Evolutionary conservation across 2,329 filamentous ascomycete genomes (phyloP).

Genomic region (Fusarium sp.): DNA sequence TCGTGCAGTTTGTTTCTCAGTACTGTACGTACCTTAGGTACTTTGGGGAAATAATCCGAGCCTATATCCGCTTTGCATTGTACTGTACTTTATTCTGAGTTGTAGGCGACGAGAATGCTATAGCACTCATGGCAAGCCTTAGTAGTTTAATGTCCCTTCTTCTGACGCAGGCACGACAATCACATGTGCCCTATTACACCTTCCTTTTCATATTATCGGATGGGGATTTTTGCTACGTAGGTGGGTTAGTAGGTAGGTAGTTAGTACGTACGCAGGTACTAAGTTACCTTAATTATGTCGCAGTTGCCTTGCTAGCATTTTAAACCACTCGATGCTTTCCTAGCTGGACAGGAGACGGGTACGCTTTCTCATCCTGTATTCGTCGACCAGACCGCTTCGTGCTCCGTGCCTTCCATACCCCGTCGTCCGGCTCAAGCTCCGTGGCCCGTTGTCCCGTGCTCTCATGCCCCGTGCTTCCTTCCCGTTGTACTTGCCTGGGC

Average conservation of each 20-base stretch:
- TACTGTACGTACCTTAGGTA: neutral
- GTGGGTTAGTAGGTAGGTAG: too few relatives aligned
- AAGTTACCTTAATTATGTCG: neutral
- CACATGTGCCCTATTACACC: neutral
- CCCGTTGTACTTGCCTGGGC: slow-evolving; percentile 25
- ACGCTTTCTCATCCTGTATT: slow-evolving; percentile 22
- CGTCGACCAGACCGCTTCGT: slow-evolving; percentile 14
- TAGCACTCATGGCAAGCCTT: neutral
- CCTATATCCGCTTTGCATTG: neutral
- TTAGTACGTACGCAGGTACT: neutral
- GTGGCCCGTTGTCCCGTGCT: slow-evolving; percentile 30
- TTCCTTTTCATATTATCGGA: neutral
- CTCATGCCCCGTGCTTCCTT: slow-evolving; percentile 35
- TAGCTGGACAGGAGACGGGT: slow-evolving; percentile 37
- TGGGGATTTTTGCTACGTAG: neutral
- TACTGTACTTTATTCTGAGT: neutral
- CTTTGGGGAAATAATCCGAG: neutral
- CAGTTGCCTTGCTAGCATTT: slow-evolving; percentile 5
- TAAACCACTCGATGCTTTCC: slow-evolving; percentile 32
- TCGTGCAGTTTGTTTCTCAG: neutral
- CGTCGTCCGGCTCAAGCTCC: slow-evolving; percentile 37
- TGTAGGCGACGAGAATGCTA: neutral
- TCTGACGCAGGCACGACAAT: slow-evolving; percentile 21
- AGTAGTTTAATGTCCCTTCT: slow-evolving; percentile 4
- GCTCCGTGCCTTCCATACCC: slow-evolving; percentile 35